Evolutionary conservation across 257 asterid species (phyloP), one percentile per base, ranked within the genome.

Genomic region (Galeopsis tetrahit): DNA sequence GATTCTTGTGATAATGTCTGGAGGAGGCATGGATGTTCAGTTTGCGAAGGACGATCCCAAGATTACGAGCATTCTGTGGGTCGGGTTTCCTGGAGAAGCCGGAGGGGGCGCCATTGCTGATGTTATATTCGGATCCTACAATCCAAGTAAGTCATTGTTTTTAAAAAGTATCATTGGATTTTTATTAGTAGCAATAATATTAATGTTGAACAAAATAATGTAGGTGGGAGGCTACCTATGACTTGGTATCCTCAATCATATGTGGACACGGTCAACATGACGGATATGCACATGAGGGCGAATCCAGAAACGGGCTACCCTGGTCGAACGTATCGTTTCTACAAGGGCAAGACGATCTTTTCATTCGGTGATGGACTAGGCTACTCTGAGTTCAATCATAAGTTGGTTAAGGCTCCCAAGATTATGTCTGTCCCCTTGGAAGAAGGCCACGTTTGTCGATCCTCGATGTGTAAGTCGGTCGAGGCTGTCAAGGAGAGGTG

Each of bases 51-150:
- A 85, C 14, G 79, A 87, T 63, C 95, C 91, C 0, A 89, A 84
- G 72, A 61, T 91, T 11, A 81, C 87, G 0, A 91, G 97, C 89
- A 91, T 91, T 34, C 62, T 94, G 10, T 94, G 99, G 97, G 95
- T 84, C 69, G 99, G 97, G 2, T 94, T 83, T 78, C 99, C 99
- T 0, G 99, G 99, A 1, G 96, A 94, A 77, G 96, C 94, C 10
- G 99, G 97, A 32, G 97, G 97, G 34, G 95, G 87, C 15, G 99
- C 97, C 2, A 68, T 91, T 31, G 91, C 97, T 0, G 95, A 94
- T 43, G 86, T 89, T 2, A 58, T 89, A 1, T 91, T 94, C 33
- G 97, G 99, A 4, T 59, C 56, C 43, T 75, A 83, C 68, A 94
- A 91, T 76, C 97, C 99, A 35, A 80, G 98, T 93, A 74, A 80